phyloP scores from a whole-genome alignment of 2,329 filamentous ascomycete genomes.

The Diaporthe sp. region DNA sequence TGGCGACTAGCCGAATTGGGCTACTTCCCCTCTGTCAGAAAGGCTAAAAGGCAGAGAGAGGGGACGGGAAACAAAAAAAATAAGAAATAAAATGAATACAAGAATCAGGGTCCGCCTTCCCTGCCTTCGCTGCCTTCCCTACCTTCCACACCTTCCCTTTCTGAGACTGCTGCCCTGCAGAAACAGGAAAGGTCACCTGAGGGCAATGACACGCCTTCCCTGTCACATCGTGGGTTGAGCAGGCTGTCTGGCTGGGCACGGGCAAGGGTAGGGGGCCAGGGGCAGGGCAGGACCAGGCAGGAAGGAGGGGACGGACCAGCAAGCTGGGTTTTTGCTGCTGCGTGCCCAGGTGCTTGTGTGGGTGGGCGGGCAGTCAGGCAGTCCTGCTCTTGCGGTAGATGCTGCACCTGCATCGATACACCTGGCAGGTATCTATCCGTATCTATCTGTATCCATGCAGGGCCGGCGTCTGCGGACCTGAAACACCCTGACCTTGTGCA shows the following conservation, averaged over 20 bases:
- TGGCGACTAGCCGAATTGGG: not conserved
- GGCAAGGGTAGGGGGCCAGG: not conserved
- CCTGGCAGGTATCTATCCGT: not conserved
- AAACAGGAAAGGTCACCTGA: slow-evolving; percentile 24
- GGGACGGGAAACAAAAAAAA: not conserved
- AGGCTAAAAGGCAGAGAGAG: not conserved
- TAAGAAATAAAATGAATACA: not conserved
- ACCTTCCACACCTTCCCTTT: slow-evolving; percentile 11
- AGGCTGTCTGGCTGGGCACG: slow-evolving; percentile 8
- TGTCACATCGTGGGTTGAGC: slow-evolving; percentile 25
- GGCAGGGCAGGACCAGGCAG: slow-evolving; percentile 14
- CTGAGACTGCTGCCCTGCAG: slow-evolving; percentile 28
- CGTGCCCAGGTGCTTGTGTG: not conserved
- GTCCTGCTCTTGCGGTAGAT: not conserved
- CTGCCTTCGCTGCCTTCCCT: not conserved
- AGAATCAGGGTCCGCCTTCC: slow-evolving; percentile 19
- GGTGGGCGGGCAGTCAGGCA: not conserved
- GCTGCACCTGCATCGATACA: not conserved
- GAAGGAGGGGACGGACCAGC: slow-evolving; percentile 29
- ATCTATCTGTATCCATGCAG: slow-evolving; percentile 21
- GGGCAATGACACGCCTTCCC: slow-evolving; percentile 27
- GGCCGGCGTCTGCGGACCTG: slow-evolving; percentile 23
- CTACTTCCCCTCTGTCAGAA: not conserved
- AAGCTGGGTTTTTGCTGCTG: slow-evolving; percentile 26
- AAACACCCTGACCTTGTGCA: slow-evolving; percentile 25